Base-by-base conservation (phyloP, 257 asterid species). In the Penstemon davidsonii region DNA sequence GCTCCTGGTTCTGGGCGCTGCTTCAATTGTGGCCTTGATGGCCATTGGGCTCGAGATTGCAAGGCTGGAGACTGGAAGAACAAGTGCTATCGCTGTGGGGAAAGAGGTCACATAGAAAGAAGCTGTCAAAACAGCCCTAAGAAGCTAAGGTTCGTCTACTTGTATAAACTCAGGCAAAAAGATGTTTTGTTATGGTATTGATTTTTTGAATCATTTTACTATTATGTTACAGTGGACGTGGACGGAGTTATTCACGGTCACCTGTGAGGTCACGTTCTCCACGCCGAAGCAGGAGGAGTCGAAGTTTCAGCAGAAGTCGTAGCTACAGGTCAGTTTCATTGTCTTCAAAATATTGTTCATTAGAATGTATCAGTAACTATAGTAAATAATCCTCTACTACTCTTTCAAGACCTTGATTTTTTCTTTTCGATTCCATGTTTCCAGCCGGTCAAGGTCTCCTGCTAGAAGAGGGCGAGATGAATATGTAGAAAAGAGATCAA, bases 31-130 rank as follows among this genome's bases (percentile, higher is more conserved):
- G 95, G 95, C 12, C 68, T 87, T 66, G 91, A 87, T 68, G 95
- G 95, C 63, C 95, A 87, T 54, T 87, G 95, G 95, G 91, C 95
- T 50, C 81, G 95, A 45, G 95, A 87, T 81, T 87, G 95, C 83
- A 81, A 83, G 79, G 83, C 91, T 55, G 95, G 95, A 36, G 91
- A 85, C 70, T 87, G 91, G 95, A 87, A 87, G 75, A 87, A 87
- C 70, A 83, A 83, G 76, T 87, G 95, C 69, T 87, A 87, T 70
- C 84, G 85, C 51, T 87, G 95, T 68, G 91, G 95, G 8, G 89
- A 85, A 60, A 87, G 88, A 75, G 95, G 95, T 67, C 95, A 87
- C 66, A 77, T 87, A 19, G 95, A 87, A 77, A 81, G 79, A 55
- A 80, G 81, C 66, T 87, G 95, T 73, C 84, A 76, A 59, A 82